A percentile compares a stretch with the other conserved stretches of the same genome.
Conservation (phyloP, 345 rosid genomes). For the Salix exigua region DNA sequence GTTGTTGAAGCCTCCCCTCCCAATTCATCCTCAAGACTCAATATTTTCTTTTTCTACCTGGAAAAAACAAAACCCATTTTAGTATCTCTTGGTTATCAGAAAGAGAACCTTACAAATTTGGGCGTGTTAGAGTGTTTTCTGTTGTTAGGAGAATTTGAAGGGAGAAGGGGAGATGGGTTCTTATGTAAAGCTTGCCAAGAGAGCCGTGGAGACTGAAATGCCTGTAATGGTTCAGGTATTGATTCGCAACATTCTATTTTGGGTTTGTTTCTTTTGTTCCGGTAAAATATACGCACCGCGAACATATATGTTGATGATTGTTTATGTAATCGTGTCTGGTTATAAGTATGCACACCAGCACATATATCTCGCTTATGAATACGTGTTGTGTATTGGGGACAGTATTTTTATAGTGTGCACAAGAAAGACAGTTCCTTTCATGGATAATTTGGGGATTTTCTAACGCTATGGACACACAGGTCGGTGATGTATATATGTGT, state of each 20-base stretch:
- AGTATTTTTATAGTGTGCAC: background rate
- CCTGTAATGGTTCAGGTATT: conserved; percentile 89
- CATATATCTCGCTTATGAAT: background rate
- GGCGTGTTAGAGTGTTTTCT: background rate
- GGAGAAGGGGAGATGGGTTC: conserved; percentile 64
- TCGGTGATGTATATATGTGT: background rate
- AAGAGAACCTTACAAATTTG: background rate
- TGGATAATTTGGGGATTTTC: background rate
- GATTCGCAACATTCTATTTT: background rate
- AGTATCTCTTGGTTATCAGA: background rate
- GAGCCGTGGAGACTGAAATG: conserved; percentile 72
- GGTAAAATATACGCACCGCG: background rate
- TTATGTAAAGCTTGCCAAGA: conserved; percentile 65
- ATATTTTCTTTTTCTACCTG: background rate
- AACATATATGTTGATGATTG: background rate
- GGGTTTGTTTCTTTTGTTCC: conserved; percentile 13
- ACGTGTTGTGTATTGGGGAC: background rate
- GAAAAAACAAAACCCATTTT: background rate
- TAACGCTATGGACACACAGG: background rate
- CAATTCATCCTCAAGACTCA: background rate
- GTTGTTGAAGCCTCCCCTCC: conserved; percentile 6
- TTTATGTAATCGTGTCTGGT: background rate
- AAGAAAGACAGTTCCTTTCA: background rate
- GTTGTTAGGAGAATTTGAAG: too few relatives aligned
- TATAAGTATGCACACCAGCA: background rate